Evolutionary conservation across 176 grass and related monocot species (phyloP).

Genomic region (Lolium perenne): DNA sequence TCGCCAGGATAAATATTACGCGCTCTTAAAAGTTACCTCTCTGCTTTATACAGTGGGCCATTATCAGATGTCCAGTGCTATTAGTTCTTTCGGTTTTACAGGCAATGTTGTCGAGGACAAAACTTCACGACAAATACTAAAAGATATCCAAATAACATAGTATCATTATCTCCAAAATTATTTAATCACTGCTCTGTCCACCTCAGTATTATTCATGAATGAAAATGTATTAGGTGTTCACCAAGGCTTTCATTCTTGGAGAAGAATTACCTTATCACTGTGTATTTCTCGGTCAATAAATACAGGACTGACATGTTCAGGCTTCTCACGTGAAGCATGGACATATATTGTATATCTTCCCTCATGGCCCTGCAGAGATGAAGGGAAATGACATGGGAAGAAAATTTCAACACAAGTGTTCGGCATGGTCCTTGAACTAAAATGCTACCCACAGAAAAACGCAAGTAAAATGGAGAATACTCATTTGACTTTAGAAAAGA

Average conservation of each 20-base stretch:
- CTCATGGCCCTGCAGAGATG: conserved; percentile 70
- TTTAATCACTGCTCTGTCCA: not conserved
- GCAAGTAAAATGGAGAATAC: not conserved
- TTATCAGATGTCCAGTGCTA: not conserved
- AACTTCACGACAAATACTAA: not conserved
- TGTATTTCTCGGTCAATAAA: conserved; percentile 86
- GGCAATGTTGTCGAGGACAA: not conserved
- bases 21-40: not conserved
- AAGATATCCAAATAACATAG: not conserved
- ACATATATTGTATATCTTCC: conserved; percentile 92
- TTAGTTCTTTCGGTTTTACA: not conserved
- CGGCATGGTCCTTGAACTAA: not conserved
- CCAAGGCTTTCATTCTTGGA: not conserved
- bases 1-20: not conserved
- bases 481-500: not conserved
- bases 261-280: conserved; percentile 75
- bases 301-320: conserved; percentile 76
- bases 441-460: not conserved
- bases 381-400: not conserved
- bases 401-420: not conserved
- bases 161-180: not conserved
- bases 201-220: not conserved
- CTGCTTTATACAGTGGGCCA: not conserved
- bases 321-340: conserved; percentile 84
- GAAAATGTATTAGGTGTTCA: not conserved